Evolutionary conservation across 495 filamentous ascomycete species (phyloP).

Genomic region (Tuber microsphaerosporum): DNA sequence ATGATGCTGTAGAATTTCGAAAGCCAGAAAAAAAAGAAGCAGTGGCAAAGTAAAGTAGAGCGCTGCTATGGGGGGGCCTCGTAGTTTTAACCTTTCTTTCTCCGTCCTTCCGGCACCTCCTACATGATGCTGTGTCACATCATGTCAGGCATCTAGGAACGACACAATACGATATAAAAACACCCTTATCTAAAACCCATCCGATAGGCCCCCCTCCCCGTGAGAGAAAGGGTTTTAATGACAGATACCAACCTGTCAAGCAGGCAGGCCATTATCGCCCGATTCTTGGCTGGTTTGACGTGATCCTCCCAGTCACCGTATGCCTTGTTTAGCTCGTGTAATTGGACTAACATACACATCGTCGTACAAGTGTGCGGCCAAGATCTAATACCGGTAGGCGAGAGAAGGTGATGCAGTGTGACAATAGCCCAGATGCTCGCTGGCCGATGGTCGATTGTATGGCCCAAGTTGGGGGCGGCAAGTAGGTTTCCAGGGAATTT

Average conservation of each 20-base stretch:
- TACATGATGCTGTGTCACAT: neutral
- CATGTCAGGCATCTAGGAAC: neutral
- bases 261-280: neutral
- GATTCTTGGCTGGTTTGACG: neutral
- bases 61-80: neutral
- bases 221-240: neutral
- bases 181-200: neutral
- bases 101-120: no score
- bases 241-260: conserved; percentile 4
- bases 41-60: neutral
- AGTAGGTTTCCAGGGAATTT: neutral
- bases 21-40: no score
- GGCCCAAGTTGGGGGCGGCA: neutral
- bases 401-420: neutral
- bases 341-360: neutral
- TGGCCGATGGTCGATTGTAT: neutral
- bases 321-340: neutral
- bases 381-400: neutral
- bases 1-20: neutral
- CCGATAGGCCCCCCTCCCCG: neutral
- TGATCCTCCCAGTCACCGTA: neutral
- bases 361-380: neutral
- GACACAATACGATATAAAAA: neutral
- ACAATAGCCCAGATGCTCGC: neutral
- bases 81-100: neutral